Percentiles rank a stretch among this genome's conserved stretches.
Evolutionary conservation across 2,329 filamentous ascomycete genomes (phyloP).

Genomic region (Teratosphaeria zuluensis): DNA sequence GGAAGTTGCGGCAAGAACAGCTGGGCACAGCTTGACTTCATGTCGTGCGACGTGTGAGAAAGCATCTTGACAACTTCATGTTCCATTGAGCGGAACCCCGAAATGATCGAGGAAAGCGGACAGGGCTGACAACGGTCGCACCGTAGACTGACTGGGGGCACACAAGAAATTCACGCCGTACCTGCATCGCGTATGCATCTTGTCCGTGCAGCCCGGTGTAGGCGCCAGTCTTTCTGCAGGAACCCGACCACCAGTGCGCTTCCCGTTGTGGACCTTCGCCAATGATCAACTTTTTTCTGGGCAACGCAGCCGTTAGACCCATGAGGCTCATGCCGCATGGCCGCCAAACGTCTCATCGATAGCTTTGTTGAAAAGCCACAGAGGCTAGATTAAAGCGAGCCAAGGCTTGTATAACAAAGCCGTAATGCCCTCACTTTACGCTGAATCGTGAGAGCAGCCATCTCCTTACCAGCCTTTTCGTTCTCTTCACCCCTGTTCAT

Average conservation of each 20-base stretch:
- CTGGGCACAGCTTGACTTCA: not conserved
- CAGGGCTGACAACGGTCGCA: too few species aligned
- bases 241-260: not conserved
- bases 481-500: not conserved
- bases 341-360: not conserved
- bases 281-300: not conserved
- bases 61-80: not conserved
- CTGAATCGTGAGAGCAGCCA: not conserved
- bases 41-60: not conserved
- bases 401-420: not conserved
- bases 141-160: not conserved
- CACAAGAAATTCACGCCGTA: not conserved
- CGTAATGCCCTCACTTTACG: not conserved
- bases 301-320: not conserved
- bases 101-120: not conserved
- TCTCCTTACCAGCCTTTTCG: not conserved
- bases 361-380: not conserved
- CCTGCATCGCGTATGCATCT: not conserved
- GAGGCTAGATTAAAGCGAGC: not conserved
- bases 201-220: not conserved
- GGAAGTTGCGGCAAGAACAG: not conserved
- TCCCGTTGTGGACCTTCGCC: not conserved
- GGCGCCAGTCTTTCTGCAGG: not conserved
- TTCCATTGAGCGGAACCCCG: not conserved
- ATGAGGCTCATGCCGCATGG: not conserved